Evolutionary conservation across 208 protist species (phyloP).

Genomic region (Acanthamoeba lenticulata): DNA sequence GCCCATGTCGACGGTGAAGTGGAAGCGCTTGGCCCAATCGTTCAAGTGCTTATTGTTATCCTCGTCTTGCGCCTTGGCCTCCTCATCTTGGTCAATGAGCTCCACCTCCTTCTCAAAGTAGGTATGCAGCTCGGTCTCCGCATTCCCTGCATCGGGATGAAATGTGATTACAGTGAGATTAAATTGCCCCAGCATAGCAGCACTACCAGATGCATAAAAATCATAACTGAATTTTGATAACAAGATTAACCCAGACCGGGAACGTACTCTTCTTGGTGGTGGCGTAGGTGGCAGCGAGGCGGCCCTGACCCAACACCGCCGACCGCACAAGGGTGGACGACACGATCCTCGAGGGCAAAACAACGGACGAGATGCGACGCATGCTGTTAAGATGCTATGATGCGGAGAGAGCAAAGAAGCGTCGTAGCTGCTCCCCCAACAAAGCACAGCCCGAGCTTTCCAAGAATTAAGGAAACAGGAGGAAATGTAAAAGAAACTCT

Average conservation of each 20-base stretch:
- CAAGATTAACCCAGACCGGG: not conserved
- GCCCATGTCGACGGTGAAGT: conserved; percentile 13
- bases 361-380: not conserved
- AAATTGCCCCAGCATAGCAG: not conserved
- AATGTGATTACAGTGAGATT: not conserved
- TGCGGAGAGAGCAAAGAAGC: not conserved
- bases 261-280: conserved; percentile 29
- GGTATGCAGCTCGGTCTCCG: conserved; percentile 17
- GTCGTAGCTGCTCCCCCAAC: not conserved
- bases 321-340: not conserved
- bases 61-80: not conserved
- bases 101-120: conserved; percentile 41
- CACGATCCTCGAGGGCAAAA: not conserved
- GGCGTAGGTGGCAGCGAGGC: not conserved
- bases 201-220: not conserved
- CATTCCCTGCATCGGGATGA: not conserved
- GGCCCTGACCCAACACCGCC: not conserved
- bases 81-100: conserved; percentile 1
- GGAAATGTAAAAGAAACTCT: not conserved
- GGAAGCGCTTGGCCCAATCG: conserved; percentile 42
- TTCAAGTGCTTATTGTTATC: not conserved
- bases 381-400: not conserved
- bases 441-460: not conserved
- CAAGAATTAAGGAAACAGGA: not conserved
- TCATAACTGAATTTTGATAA: not conserved